Conservation (phyloP, 345 rosid species). For the Euclidium syriacum region DNA sequence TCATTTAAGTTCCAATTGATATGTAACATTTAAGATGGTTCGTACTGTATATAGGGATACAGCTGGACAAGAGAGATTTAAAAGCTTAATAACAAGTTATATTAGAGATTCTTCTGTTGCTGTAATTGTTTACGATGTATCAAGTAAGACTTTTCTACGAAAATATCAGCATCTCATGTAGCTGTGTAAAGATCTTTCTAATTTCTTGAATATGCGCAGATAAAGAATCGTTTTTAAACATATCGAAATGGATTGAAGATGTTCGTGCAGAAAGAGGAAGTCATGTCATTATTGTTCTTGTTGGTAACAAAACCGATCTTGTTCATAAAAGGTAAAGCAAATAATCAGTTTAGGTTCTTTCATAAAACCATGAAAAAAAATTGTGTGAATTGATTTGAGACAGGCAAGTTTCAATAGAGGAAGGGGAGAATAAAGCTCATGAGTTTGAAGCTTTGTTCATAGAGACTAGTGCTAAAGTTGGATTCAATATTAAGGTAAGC, state of each 20-base stretch:
- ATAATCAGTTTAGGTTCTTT: too few species aligned
- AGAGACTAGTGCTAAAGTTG: constrained; percentile 91
- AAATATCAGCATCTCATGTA: not conserved
- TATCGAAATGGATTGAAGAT: constrained; percentile 81
- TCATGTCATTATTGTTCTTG: constrained; percentile 71
- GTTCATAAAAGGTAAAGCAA: constrained; percentile 50
- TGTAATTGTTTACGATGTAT: constrained; percentile 82
- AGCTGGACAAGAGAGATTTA: constrained; percentile 88
- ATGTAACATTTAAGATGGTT: too few species aligned
- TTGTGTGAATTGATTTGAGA: constrained; percentile 12
- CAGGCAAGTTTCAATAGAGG: constrained; percentile 92
- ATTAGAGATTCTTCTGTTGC: constrained; percentile 89
- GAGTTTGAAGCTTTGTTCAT: constrained; percentile 81
- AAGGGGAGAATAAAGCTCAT: constrained; percentile 73
- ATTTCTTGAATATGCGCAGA: constrained; percentile 39
- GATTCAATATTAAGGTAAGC: constrained; percentile 77
- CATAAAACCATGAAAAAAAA: too few species aligned
- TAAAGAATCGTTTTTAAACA: constrained; percentile 71
- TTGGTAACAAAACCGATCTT: constrained; percentile 89
- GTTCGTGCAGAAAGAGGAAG: constrained; percentile 73
- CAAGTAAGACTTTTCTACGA: constrained; percentile 39
- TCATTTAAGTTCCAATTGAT: too few species aligned
- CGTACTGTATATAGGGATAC: too few species aligned
- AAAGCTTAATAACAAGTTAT: constrained; percentile 81
- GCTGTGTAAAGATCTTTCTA: not conserved